Base-by-base conservation (phyloP, 1,284 basidiomycete genomes). In the Abortiporus biennis region DNA sequence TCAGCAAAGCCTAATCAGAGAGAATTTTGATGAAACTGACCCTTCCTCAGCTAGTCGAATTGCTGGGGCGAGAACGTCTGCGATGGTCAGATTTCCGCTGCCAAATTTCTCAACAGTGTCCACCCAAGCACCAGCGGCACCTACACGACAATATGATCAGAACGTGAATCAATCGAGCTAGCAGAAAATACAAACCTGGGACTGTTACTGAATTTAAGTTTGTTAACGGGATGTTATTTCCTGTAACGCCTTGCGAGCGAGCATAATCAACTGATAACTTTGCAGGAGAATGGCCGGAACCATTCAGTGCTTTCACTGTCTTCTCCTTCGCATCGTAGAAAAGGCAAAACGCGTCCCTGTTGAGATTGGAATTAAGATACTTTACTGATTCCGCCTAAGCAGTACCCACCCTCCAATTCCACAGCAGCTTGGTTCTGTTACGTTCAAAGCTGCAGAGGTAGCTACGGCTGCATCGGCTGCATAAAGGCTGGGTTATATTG, bases 201-300 rank as follows among this genome's bases (percentile, higher is more conserved):
- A 97, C 92, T 0, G 95, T 98, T 4, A 93, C 93, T 11, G 84
- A 74, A 59, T 95, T 94, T 30, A 95, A 64, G 57, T 92, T 82
- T 2, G 72, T 80, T 6, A 73, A 59, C 1, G 88, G 88, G 45
- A 93, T 90, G 32, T 69, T 69, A 32, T 63, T 55, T 1, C 85
- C 84, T 0, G 65, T 74, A 40, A 94, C 63, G 21, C 94, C 93
- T 30, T 78, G 78, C 36, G 69, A 63, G 16, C 81, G 78, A 20
- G 81, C 65, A 59, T 92, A 74, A 25, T 92, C 85, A 25, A 97
- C 69, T 2, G 74, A 80, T 17, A 97, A 67, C 39, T 83, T 89
- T 45, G 78, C 71, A 3, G 94, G 95, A 4, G 93, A 81, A 47
- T 74, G 78, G 3, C 95, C 95, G 0, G 87, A 91, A 6, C 90